phyloP scores from a whole-genome alignment of 2,329 filamentous ascomycete genomes.

The Podosphaera leucotricha region DNA sequence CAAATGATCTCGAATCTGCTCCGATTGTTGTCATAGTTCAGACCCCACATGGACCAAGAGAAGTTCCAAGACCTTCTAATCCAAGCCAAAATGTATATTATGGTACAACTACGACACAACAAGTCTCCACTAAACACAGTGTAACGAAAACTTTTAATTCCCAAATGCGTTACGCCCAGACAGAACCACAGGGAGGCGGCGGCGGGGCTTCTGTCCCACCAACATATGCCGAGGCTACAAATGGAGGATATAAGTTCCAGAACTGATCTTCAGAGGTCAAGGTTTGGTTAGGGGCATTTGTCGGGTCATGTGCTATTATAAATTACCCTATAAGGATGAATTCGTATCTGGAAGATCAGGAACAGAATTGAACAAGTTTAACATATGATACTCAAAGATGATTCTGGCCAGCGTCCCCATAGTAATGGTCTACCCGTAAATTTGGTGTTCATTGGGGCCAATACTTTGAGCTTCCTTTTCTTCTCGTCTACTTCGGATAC shows the following conservation, averaged over 20 bases:
- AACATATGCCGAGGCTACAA: conserved; percentile 73
- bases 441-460: conserved; percentile 64
- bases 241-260: conserved; percentile 82
- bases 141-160: conserved; percentile 14
- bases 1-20: conserved; percentile 29
- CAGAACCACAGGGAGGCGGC: conserved; percentile 13
- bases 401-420: conserved; percentile 71
- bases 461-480: conserved; percentile 53
- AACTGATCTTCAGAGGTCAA: not conserved
- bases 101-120: conserved; percentile 15
- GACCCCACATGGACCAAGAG: conserved; percentile 18
- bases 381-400: conserved; percentile 29
- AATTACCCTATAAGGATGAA: not conserved
- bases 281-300: not conserved
- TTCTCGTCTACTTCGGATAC: conserved; percentile 78
- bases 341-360: not conserved
- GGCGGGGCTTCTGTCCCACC: conserved; percentile 35
- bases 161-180: conserved; percentile 10
- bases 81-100: conserved; percentile 1
- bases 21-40: conserved; percentile 58
- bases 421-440: conserved; percentile 61
- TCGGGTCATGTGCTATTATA: not conserved
- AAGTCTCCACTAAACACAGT: conserved; percentile 11
- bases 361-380: conserved; percentile 2
- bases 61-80: conserved; percentile 9